Conservation (phyloP, 2,329 filamentous ascomycete species). For the Shiraia sp. region DNA sequence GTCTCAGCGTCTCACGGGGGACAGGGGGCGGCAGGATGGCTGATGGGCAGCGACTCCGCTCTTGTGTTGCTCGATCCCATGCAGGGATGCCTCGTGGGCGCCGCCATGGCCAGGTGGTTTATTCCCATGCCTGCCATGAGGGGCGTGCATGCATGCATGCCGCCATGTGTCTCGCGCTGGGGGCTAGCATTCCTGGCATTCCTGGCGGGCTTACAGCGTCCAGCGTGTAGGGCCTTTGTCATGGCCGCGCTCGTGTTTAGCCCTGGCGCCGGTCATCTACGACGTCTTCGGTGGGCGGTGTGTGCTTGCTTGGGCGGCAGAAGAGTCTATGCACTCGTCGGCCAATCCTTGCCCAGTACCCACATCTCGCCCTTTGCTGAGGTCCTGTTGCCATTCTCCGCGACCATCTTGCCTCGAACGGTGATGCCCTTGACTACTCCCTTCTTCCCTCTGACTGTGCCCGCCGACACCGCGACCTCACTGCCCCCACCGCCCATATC, state of each 20-base stretch:
- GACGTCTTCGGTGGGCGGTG: conserved; percentile 33
- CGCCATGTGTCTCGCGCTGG: conserved; percentile 34
- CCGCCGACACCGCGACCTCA: no score
- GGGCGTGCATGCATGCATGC: conserved; percentile 26
- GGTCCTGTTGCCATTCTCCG: conserved; percentile 35
- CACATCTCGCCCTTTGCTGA: conserved; percentile 38
- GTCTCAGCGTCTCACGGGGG: no score
- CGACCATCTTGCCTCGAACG: conserved; percentile 35
- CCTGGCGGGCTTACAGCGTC: no score
- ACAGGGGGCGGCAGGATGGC: conserved; percentile 13
- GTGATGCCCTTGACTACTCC: conserved; percentile 41
- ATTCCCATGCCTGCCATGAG: conserved; percentile 28
- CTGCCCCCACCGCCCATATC: no score
- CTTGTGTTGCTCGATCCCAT: conserved; percentile 14
- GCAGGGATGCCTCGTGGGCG: conserved; percentile 43
- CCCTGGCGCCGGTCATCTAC: conserved; percentile 29
- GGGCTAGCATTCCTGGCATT: conserved; percentile 22
- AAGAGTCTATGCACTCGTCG: conserved; percentile 21
- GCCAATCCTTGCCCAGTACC: conserved; percentile 41
- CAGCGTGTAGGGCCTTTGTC: conserved; percentile 31
- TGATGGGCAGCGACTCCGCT: conserved; percentile 1
- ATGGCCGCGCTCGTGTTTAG: conserved; percentile 34
- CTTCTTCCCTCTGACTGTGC: conserved; percentile 30
- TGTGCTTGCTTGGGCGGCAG: conserved; percentile 21
- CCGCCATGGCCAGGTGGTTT: conserved; percentile 32